These are phyloP conservation scores for Coriolopsis trogii DNA, from an alignment of 1,284 basidiomycete genomes.

Conservation along the genomic window DNA sequence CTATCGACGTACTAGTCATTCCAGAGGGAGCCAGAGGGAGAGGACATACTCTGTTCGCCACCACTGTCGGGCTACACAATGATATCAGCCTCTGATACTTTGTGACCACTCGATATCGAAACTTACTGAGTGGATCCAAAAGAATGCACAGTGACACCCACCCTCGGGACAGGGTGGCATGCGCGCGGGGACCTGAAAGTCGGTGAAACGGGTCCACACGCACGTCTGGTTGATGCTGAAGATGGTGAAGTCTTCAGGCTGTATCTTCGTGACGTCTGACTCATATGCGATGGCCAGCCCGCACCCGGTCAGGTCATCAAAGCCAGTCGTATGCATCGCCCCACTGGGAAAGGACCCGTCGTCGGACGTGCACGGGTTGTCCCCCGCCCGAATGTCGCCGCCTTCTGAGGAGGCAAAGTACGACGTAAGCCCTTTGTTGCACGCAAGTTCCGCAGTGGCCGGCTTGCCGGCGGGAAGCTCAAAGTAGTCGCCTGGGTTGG, in stretches of 20 bases:
- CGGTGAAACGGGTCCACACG: conserved; percentile 68
- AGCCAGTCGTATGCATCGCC: conserved; percentile 56
- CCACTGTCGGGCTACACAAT: conserved; percentile 41
- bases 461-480: conserved; percentile 56
- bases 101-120: neutral
- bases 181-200: conserved; percentile 61
- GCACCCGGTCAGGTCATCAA: conserved; percentile 63
- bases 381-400: conserved; percentile 44
- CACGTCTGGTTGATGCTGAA: conserved; percentile 79
- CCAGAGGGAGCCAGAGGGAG: neutral
- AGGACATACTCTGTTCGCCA: conserved; percentile 47
- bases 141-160: conserved; percentile 72
- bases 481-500: conserved; percentile 56
- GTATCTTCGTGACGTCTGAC: conserved; percentile 50
- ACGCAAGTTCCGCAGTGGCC: conserved; percentile 54
- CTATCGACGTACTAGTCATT: neutral
- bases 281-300: conserved; percentile 75
- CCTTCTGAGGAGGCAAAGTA: conserved; percentile 52
- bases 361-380: conserved; percentile 53
- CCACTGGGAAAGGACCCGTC: conserved; percentile 28
- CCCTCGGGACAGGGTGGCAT: conserved; percentile 73
- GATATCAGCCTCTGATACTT: neutral
- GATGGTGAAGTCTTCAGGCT: conserved; percentile 69
- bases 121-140: conserved; percentile 68
- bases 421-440: conserved; percentile 59